phyloP scores from a whole-genome alignment of 1,139 yeast genomes.

The Hanseniaspora uvarum region DNA sequence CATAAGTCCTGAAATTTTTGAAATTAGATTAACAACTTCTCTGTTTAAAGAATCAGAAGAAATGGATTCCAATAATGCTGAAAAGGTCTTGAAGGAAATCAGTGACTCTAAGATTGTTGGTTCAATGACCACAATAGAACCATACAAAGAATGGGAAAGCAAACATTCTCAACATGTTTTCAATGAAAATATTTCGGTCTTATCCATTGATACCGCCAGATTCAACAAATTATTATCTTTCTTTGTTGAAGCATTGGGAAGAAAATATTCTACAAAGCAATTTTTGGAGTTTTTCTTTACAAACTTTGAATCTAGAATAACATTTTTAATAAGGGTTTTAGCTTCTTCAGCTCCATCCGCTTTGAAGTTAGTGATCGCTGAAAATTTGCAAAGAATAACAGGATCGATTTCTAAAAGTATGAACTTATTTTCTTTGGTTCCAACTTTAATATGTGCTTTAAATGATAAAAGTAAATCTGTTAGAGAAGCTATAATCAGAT shows the following conservation, averaged over 20 bases:
- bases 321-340: conserved; percentile 50
- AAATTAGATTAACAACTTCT: conserved; percentile 58
- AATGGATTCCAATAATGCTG: conserved; percentile 24
- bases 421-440: conserved; percentile 37
- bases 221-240: conserved; percentile 38
- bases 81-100: conserved; percentile 26
- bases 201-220: conserved; percentile 34
- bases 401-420: conserved; percentile 32
- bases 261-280: conserved; percentile 28
- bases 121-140: conserved; percentile 23
- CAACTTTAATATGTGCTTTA: conserved; percentile 36
- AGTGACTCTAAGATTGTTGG: conserved; percentile 29
- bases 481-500: conserved; percentile 32
- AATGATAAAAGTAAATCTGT: conserved; percentile 35
- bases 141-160: conserved; percentile 30
- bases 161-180: conserved; percentile 27
- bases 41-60: conserved; percentile 31
- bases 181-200: conserved; percentile 27
- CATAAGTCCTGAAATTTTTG: conserved; percentile 46
- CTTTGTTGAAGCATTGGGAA: conserved; percentile 37
- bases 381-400: conserved; percentile 34
- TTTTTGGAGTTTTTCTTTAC: conserved; percentile 33
- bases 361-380: conserved; percentile 42
- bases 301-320: conserved; percentile 36
- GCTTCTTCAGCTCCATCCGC: conserved; percentile 50